A percentile compares a stretch with the other conserved stretches of the same genome.
phyloP scores from a whole-genome alignment of 768 basidiomycete genomes.

The Candolleomyces eurysporus region DNA sequence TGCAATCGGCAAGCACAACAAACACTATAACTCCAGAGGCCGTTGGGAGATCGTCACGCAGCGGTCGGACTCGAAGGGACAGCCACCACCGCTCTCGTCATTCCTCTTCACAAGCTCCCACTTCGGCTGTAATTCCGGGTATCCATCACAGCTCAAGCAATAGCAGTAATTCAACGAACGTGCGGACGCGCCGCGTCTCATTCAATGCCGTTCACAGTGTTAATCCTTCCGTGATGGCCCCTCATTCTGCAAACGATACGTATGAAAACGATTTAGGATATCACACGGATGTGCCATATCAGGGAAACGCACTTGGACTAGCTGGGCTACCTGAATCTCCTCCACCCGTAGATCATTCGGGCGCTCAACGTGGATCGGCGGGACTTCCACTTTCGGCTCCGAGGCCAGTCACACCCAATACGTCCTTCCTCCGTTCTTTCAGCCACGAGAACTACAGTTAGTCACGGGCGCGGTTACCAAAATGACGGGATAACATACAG shows the following conservation, averaged over 20 bases:
- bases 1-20: neutral
- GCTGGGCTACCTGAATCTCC: conserved; percentile 24
- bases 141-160: neutral
- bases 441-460: conserved; percentile 19
- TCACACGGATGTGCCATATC: conserved; percentile 6
- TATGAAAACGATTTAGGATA: conserved; percentile 3
- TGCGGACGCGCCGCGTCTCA: neutral
- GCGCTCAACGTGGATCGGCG: neutral
- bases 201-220: neutral
- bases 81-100: neutral
- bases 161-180: neutral
- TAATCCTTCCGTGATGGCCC: neutral
- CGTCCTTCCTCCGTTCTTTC: conserved; percentile 29
- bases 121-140: neutral
- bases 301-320: conserved; percentile 6
- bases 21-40: neutral
- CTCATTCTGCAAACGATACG: neutral
- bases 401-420: conserved; percentile 28
- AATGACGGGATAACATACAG: neutral
- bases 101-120: conserved; percentile 4
- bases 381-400: conserved; percentile 27
- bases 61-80: neutral
- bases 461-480: neutral
- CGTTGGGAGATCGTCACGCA: neutral
- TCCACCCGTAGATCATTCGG: conserved; percentile 17